phyloP scores from a whole-genome alignment of 805 yeast species.

The Wickerhamiella slavikovae region DNA sequence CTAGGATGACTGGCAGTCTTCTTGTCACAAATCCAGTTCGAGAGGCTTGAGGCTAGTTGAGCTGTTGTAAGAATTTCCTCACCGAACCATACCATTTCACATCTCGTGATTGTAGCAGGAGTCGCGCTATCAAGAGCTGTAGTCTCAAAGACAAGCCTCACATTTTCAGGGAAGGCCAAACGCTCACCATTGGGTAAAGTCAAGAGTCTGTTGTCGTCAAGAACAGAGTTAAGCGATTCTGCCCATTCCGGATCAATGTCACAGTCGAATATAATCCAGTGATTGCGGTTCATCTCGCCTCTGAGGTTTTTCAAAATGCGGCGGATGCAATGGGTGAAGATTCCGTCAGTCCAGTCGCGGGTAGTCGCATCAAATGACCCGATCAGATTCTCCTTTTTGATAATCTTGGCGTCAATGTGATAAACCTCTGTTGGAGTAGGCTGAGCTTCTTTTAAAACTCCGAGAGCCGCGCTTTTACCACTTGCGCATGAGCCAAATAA shows the following conservation, averaged over 20 bases:
- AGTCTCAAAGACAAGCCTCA: constrained; percentile 59
- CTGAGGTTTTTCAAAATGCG: constrained; percentile 31
- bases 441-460: constrained; percentile 27
- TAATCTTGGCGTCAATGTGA: constrained; percentile 54
- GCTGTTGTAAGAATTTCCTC: constrained; percentile 9
- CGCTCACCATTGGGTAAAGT: constrained; percentile 87
- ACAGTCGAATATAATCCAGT: constrained; percentile 80
- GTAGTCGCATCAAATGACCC: constrained; percentile 60
- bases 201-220: constrained; percentile 67
- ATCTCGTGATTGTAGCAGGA: constrained; percentile 80
- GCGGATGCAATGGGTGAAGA: constrained; percentile 50
- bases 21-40: neutral
- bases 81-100: constrained; percentile 64
- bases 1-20: neutral
- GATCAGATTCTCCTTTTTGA: constrained; percentile 41
- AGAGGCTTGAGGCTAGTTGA: neutral
- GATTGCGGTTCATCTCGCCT: constrained; percentile 32
- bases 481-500: constrained; percentile 55
- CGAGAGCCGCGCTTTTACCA: constrained; percentile 48
- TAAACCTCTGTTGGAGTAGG: constrained; percentile 22
- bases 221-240: constrained; percentile 71
- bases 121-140: constrained; percentile 48
- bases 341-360: constrained; percentile 83
- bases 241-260: constrained; percentile 91
- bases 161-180: constrained; percentile 38